Evolutionary conservation across 352 stramenopile genomes (phyloP), one percentile per base, ranked within the genome.

Genomic region (Blastocystis sp.): DNA sequence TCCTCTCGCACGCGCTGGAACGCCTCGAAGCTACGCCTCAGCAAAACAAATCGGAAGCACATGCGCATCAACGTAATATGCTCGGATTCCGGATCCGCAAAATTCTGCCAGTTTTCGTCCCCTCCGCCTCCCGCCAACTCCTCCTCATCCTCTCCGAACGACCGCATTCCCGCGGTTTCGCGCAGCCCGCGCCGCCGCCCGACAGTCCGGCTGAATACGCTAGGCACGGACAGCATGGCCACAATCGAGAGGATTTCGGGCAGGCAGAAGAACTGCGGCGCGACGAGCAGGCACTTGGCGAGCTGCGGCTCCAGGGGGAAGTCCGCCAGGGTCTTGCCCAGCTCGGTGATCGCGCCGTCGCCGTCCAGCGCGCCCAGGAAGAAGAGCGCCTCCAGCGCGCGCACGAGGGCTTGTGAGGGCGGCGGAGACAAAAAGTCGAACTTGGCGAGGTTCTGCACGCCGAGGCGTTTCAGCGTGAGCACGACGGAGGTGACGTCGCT

Each of bases 351-450:
- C 48, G 97, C 93, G 43, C 96, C 96, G 64, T 99, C 96, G 79
- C 98, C 96, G 89, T 98, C 95, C 2, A 99, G 88, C 21, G 96
- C 96, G 62, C 96, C 96, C 0, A 99, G 90, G 86, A 98, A 98
- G 90, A 99, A 98, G 60, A 99, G 91, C 90, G 98, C 93, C 90
- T 99, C 96, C 52, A 99, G 90, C 45, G 96, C 96, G 90, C 96
- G 92, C 95, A 99, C 99, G 23, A 99, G 90, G 40, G 96, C 98
- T 90, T 99, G 95, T 0, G 96, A 95, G 5, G 97, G 96, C 23
- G 97, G 97, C 45, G 97, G 96, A 89, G 99, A 96, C 95, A 99
- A 98, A 88, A 99, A 99, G 92, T 99, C 96, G 48, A 88, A 88
- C 28, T 76, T 88, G 40, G 67, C 64, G 28, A 88, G 56, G 56